A percentile compares a stretch with the other conserved stretches of the same genome.
Evolutionary conservation across 495 filamentous ascomycete species (phyloP).

Genomic region (Cetradonia linearis): DNA sequence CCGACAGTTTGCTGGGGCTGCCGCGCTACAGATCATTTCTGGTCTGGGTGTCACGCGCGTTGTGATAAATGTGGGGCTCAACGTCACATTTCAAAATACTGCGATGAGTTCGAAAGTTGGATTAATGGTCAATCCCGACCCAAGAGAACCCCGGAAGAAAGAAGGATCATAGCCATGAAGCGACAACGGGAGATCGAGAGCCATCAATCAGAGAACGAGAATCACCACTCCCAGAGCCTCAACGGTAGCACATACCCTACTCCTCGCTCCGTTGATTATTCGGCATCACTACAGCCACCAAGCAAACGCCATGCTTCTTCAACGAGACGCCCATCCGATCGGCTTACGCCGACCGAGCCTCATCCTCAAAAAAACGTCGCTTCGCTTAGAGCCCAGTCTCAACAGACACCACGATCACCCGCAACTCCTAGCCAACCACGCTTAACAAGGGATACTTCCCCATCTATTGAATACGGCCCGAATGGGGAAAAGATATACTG

Average conservation of each 20-base stretch:
- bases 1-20: conserved; percentile 2
- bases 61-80: conserved; percentile 8
- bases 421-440: background rate
- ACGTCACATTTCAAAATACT: background rate
- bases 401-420: background rate
- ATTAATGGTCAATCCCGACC: background rate
- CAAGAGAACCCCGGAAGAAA: background rate
- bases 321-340: background rate
- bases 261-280: background rate
- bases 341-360: background rate
- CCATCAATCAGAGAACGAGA: background rate
- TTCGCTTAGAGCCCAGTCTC: background rate
- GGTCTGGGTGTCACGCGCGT: conserved; percentile 1
- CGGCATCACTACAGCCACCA: background rate
- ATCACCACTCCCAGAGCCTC: background rate
- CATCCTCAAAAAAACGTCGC: background rate
- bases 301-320: background rate
- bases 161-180: background rate
- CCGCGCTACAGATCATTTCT: conserved; percentile 1
- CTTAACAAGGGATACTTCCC: background rate
- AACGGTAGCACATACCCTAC: background rate
- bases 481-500: conserved; percentile 6
- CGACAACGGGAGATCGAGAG: background rate
- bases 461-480: background rate
- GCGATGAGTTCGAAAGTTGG: conserved; percentile 1